phyloP scores from a whole-genome alignment of 192 early-diverging fungal species.

The Physocladia obscura region DNA sequence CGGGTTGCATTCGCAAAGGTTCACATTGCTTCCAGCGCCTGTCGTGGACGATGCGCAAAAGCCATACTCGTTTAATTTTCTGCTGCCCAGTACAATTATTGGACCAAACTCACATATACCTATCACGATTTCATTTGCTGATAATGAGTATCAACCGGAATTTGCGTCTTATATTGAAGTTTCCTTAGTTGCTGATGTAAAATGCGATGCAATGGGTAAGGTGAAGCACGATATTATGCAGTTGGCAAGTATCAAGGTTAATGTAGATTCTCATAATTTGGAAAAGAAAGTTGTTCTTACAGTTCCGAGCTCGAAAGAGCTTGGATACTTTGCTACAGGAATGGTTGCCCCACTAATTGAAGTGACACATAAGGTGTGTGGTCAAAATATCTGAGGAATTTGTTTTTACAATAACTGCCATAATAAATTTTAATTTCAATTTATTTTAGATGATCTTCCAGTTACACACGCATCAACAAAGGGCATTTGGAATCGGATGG shows the following conservation, averaged over 20 bases:
- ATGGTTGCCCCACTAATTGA: background rate
- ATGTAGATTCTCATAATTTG: background rate
- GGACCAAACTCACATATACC: background rate
- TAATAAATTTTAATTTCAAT: background rate
- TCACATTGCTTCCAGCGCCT: too few species aligned
- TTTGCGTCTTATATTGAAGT: background rate
- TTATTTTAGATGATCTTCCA: background rate
- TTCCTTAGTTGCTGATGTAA: background rate
- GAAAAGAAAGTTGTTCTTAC: background rate
- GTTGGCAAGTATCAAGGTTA: background rate
- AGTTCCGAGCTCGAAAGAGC: background rate
- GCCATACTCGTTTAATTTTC: background rate
- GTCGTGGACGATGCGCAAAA: too few species aligned
- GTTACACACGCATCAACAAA: background rate
- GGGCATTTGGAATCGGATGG: background rate
- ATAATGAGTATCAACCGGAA: background rate
- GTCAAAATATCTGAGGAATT: too few species aligned
- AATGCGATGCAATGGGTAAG: background rate
- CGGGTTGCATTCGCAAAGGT: too few species aligned
- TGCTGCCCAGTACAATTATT: background rate
- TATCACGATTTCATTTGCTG: background rate
- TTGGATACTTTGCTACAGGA: background rate
- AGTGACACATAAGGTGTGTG: slow-evolving; percentile 10
- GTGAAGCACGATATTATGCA: background rate
- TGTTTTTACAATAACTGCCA: background rate